Conservation (phyloP, 2,329 filamentous ascomycete genomes). For the Claviceps sp. region DNA sequence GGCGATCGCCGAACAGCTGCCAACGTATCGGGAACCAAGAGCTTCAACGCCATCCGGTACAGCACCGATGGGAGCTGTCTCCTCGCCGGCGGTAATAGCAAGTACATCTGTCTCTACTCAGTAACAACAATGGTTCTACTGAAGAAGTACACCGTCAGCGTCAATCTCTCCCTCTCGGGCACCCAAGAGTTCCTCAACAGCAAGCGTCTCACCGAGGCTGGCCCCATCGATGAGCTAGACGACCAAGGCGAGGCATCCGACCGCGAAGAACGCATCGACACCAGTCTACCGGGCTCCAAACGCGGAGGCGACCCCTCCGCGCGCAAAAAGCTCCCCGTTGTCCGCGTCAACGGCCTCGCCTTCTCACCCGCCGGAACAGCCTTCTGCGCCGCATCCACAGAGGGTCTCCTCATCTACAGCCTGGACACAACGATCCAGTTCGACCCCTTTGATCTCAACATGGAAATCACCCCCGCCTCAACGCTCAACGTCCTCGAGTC, state of each 20-base stretch:
- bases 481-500: conserved; percentile 55
- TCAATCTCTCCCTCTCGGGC: conserved; percentile 89
- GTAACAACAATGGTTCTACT: conserved; percentile 80
- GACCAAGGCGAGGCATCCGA: conserved; percentile 81
- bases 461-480: conserved; percentile 80
- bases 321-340: conserved; percentile 63
- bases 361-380: conserved; percentile 82
- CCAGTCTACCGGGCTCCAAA: conserved; percentile 69
- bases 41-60: conserved; percentile 77
- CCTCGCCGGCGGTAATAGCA: conserved; percentile 87
- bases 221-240: conserved; percentile 72
- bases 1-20: conserved; percentile 83
- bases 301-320: conserved; percentile 70
- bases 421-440: conserved; percentile 75
- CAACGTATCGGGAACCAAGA: conserved; percentile 80
- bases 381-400: conserved; percentile 90
- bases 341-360: conserved; percentile 69
- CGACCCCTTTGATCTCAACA: conserved; percentile 91
- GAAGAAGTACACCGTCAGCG: conserved; percentile 89
- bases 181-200: conserved; percentile 97
- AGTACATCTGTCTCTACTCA: conserved; percentile 97
- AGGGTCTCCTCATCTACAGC: conserved; percentile 87
- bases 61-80: conserved; percentile 86
- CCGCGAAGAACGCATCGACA: conserved; percentile 70
- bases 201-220: conserved; percentile 79